These are phyloP conservation scores for Lunularia cruciata DNA, from an alignment of 225 moss, liverwort and hornwort species.

Conservation along the genomic window DNA sequence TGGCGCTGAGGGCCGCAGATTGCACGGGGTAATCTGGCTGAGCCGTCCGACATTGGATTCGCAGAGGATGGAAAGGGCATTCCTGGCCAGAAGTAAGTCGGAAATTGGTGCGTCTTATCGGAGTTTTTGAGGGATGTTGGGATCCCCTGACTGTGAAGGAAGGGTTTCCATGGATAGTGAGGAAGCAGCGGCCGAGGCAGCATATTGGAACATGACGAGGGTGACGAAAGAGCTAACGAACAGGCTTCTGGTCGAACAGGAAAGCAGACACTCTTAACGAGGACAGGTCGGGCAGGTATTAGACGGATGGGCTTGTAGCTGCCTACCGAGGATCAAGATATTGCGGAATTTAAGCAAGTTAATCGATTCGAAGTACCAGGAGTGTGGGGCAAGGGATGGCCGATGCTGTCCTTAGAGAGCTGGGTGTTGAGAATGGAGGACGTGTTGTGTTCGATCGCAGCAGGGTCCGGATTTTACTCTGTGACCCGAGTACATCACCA, in stretches of 20 bases:
- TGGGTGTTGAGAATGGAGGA: slow-evolving; percentile 37
- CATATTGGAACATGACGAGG: not conserved
- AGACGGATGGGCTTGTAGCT: not conserved
- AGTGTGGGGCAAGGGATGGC: slow-evolving; percentile 27
- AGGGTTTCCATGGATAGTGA: slow-evolving; percentile 20
- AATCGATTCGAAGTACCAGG: not conserved
- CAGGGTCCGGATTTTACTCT: slow-evolving; percentile 41
- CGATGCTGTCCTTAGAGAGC: slow-evolving; percentile 41
- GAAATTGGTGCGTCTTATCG: not conserved
- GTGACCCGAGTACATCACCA: slow-evolving; percentile 38
- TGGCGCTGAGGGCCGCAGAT: no score
- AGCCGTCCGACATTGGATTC: no score
- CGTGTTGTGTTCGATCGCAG: slow-evolving; percentile 42
- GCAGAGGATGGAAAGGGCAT: no score
- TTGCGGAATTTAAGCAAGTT: not conserved
- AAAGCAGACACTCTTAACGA: not conserved
- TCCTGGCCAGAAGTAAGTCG: not conserved
- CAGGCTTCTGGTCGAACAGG: not conserved
- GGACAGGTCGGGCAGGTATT: not conserved
- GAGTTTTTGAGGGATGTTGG: not conserved
- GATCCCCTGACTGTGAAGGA: not conserved
- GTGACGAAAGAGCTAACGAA: not conserved
- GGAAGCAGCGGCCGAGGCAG: slow-evolving; percentile 16
- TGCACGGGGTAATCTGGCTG: no score
- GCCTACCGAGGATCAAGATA: not conserved